Base-by-base conservation (phyloP, 306 rosid genomes). In the Notholithocarpus densiflorus region DNA sequence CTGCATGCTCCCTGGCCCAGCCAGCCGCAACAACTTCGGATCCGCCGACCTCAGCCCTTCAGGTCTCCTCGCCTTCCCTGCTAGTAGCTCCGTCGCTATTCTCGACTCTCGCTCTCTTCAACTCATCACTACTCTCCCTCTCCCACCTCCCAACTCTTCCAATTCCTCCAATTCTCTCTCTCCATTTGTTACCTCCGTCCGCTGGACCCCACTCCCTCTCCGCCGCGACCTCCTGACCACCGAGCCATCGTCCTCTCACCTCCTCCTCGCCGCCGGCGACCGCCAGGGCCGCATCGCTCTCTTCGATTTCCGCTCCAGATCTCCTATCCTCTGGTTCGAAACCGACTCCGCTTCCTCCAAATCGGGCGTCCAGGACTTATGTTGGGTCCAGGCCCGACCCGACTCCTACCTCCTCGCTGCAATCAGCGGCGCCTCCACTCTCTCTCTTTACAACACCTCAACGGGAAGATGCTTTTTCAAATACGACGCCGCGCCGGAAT, bases 1-100 rank as follows among this genome's bases (percentile, higher is more conserved):
- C 75, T 85, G 84, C 71, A 91, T 90, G 98, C 98, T 96, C 5
- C 99, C 99, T 2, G 96, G 93, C n/a, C 96, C 99, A 32, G 87
- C 98, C 6, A 86, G 81, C 65, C 94, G 98, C 77, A 91, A 62
- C 97, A 96, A 96, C 88, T 87, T 96, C 32, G 97, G 98, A 90
- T 91, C 98, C 79, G 89, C 89, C 60, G 98, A 96, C 86, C 86
- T 93, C 59, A 89, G 91, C 71, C 34, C 92, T 14, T 85, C 97
- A 19, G 98, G 92, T 51, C 98, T 96, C 75, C 85, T 96, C 45
- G 98, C 98, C 3, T 96, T 90, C 84, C 89, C 98, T 12, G 78
- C 98, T 56, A 97, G 98, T 54, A 91, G 98, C 82, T 90, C 98
- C 75, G 77, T 96, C 73, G 88, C 98, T 78, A 84, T 93, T 88